Evolutionary conservation across 805 yeast genomes (phyloP).

Genomic region (Vanderwaltozyma yarrowii): DNA sequence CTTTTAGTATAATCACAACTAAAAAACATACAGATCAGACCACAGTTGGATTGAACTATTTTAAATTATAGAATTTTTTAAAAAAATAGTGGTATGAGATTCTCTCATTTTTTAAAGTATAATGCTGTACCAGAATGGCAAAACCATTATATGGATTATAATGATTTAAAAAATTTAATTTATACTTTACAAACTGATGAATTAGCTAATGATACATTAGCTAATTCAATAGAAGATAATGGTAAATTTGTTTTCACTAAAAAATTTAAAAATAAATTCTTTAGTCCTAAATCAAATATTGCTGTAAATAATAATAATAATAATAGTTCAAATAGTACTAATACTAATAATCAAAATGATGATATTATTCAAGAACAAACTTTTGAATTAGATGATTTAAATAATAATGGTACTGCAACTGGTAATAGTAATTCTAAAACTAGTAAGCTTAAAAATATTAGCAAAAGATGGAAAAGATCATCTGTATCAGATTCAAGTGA

Average conservation of each 20-base stretch:
- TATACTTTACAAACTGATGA: slow-evolving; percentile 42
- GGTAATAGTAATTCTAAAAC: background rate
- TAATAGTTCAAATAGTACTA: background rate
- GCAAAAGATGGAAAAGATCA: slow-evolving; percentile 7
- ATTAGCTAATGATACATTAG: slow-evolving; percentile 10
- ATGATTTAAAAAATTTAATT: slow-evolving; percentile 44
- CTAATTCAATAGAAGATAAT: background rate
- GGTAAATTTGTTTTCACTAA: background rate
- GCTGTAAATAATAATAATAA: background rate
- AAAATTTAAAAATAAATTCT: slow-evolving; percentile 1
- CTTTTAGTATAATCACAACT: too few relatives aligned
- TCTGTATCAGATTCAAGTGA: slow-evolving; percentile 18
- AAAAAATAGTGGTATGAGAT: too few relatives aligned
- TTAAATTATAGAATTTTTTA: too few relatives aligned
- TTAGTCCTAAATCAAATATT: background rate
- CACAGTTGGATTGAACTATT: too few relatives aligned
- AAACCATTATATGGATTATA: slow-evolving; percentile 63
- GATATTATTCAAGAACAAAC: slow-evolving; percentile 9
- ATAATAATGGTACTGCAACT: background rate
- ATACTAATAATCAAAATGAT: background rate
- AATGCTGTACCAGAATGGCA: slow-evolving; percentile 85
- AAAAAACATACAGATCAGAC: too few relatives aligned
- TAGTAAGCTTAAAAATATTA: slow-evolving; percentile 3
- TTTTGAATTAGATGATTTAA: slow-evolving; percentile 19
- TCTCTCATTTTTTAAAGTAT: slow-evolving; percentile 55